Evolutionary conservation across 2,329 filamentous ascomycete genomes (phyloP).

Genomic region (Fusarium coicis): DNA sequence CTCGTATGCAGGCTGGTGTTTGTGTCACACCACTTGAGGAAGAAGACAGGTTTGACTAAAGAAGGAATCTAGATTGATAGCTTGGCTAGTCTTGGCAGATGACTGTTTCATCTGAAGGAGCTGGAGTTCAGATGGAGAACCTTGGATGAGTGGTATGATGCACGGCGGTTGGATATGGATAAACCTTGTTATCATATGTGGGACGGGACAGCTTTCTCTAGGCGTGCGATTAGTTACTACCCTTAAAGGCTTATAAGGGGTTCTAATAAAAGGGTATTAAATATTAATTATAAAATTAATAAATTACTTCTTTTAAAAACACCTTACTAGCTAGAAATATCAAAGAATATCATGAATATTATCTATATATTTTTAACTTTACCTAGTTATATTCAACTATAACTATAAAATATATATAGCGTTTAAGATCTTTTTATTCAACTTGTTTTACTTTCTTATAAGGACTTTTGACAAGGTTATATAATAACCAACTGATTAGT

Average conservation of each 20-base stretch:
- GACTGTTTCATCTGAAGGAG: not conserved
- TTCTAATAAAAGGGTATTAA: not conserved
- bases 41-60: not conserved
- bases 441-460: not conserved
- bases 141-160: not conserved
- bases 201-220: not conserved
- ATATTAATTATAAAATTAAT: not conserved
- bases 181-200: not conserved
- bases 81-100: not conserved
- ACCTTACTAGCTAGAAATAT: not conserved
- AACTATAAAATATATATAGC: too few relatives aligned
- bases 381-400: too few relatives aligned
- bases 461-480: accelerated
- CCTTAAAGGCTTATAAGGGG: not conserved
- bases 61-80: not conserved
- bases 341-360: too few relatives aligned
- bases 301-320: not conserved
- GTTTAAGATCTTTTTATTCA: not conserved
- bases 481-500: too few relatives aligned
- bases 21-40: not conserved
- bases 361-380: too few relatives aligned
- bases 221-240: not conserved
- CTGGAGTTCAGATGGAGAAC: not conserved
- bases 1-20: not conserved
- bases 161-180: not conserved